Evolutionary conservation across 2,329 filamentous ascomycete genomes (phyloP).

Genomic region (Aspergillus eucalypticola): DNA sequence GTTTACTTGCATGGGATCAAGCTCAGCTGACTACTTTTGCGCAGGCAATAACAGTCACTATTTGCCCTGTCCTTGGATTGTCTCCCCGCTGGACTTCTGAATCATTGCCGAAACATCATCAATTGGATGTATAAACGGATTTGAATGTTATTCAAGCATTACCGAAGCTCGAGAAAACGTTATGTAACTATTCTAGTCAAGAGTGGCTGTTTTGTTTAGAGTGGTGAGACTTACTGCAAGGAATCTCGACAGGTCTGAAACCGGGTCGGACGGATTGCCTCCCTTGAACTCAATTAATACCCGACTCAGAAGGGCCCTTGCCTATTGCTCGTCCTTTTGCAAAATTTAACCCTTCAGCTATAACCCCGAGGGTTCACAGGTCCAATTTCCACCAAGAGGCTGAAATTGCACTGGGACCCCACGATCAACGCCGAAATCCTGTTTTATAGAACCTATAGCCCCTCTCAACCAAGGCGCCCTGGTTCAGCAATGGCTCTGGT

Average conservation of each 20-base stretch:
- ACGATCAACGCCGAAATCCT: neutral
- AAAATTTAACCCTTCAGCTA: neutral
- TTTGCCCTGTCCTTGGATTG: neutral
- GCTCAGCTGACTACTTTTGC: neutral
- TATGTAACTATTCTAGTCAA: neutral
- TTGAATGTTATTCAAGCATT: neutral
- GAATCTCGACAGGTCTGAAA: slow-evolving; percentile 21
- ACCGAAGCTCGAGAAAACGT: neutral
- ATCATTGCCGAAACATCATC: too few relatives aligned
- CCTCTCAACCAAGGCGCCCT: neutral
- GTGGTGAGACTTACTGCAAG: slow-evolving; percentile 23
- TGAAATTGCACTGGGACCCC: neutral
- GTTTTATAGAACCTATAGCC: neutral
- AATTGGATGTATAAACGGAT: too few relatives aligned
- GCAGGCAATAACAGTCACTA: neutral
- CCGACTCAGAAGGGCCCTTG: slow-evolving; percentile 14
- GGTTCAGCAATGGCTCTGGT: neutral
- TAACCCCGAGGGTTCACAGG: neutral
- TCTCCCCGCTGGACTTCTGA: neutral
- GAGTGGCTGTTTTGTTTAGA: neutral
- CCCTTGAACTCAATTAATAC: slow-evolving; percentile 12
- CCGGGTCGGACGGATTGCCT: slow-evolving; percentile 11
- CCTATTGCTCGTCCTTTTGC: neutral
- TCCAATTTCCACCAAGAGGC: neutral
- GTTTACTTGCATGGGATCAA: too few relatives aligned